Base-by-base conservation (phyloP, 768 basidiomycete genomes). In the Pisolithus sp. region DNA sequence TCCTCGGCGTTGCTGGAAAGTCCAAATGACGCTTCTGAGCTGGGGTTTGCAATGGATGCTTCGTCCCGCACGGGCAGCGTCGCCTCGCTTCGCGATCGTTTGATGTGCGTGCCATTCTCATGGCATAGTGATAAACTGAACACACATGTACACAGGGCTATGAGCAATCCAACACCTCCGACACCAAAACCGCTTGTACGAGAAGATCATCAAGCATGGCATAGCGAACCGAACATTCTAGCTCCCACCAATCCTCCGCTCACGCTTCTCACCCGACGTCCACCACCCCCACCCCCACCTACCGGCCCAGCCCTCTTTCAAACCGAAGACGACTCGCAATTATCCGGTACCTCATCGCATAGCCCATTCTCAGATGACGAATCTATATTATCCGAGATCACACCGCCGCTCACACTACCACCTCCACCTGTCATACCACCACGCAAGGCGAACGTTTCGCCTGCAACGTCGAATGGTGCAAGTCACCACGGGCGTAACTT, bases 61-160 rank as follows among this genome's bases (percentile, higher is more conserved):
- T n/a, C n/a, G n/a, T n/a, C n/a, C n/a, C n/a, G n/a, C n/a, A n/a
- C n/a, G n/a, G n/a, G n/a, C n/a, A n/a, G n/a, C n/a, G n/a, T n/a
- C 5, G 64, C 76, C 18, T 67, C 75, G 2, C 61, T 75, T 34
- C 71, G 73, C 36, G 70, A 55, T 53, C 70, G 71, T 34, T 63
- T 62, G 23, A 20, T 53, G 64, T 67, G 45, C 51, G 62, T 49
- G 34, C 12, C 3, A 12, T 30, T 13, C 23, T 49, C 58, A 8
- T 21, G 15, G 51, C 15, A 4, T 41, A 5, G 10, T 47, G 38
- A 24, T 5, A 18, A 5, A 23, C 31, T 55, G 15, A 55, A 7
- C 28, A 3, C 15, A 17, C 4, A 12, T 9, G 4, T 30, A 7
- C n/a, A 3, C 30, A 57, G 66, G 15, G 18, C 52, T n/a, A 18